These are phyloP conservation scores for Lindgomyces ingoldianus DNA, from an alignment of 495 filamentous ascomycete genomes.

Conservation along the genomic window DNA sequence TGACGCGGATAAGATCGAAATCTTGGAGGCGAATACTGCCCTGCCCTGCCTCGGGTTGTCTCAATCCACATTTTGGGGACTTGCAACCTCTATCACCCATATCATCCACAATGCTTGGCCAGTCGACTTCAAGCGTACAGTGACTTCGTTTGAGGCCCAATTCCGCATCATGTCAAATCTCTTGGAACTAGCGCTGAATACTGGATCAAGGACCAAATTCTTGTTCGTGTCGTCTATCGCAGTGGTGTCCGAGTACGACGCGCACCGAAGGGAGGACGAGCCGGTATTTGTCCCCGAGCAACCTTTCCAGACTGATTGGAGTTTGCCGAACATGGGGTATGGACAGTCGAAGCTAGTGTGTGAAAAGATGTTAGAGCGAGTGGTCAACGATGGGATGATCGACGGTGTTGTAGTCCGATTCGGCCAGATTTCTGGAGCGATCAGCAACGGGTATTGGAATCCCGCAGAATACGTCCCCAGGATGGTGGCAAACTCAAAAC, in stretches of 20 bases:
- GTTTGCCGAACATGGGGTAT: slow-evolving; percentile 28
- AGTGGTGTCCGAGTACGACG: neutral
- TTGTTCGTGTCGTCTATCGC: slow-evolving; percentile 36
- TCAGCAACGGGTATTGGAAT: slow-evolving; percentile 37
- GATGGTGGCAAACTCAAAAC: slow-evolving; percentile 45
- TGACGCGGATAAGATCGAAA: neutral
- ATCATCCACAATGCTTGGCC: slow-evolving; percentile 50
- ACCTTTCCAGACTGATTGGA: neutral
- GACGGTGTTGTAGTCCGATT: slow-evolving; percentile 39
- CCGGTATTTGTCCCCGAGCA: slow-evolving; percentile 8
- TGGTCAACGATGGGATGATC: slow-evolving; percentile 11
- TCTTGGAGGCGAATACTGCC: neutral
- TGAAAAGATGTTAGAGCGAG: slow-evolving; percentile 42
- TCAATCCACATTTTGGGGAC: slow-evolving; percentile 2
- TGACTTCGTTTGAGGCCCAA: slow-evolving; percentile 43
- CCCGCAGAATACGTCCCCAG: slow-evolving; percentile 47
- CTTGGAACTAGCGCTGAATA: slow-evolving; percentile 32
- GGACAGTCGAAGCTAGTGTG: slow-evolving; percentile 47
- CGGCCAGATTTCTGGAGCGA: slow-evolving; percentile 44
- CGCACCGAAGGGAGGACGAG: neutral
- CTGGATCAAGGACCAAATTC: neutral
- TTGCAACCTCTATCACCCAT: slow-evolving; percentile 40
- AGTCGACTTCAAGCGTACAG: slow-evolving; percentile 43
- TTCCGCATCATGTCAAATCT: slow-evolving; percentile 43
- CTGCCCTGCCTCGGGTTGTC: neutral